Evolutionary conservation across 768 basidiomycete genomes (phyloP).

Genomic region (Lactifluus pinguis): DNA sequence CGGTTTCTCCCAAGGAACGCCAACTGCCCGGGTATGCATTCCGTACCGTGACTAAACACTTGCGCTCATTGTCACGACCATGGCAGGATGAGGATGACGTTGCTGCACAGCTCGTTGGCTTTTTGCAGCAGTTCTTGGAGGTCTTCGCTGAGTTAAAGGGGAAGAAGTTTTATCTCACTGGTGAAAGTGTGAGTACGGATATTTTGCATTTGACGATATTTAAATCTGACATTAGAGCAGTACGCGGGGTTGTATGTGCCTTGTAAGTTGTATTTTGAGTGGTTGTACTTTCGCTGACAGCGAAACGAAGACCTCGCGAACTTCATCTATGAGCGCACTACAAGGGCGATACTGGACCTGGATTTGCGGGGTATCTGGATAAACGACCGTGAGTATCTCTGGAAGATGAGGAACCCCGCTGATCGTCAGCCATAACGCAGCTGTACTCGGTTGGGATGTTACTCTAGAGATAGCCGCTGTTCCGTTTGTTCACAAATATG

Average conservation of each 20-base stretch:
- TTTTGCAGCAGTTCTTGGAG: conserved; percentile 66
- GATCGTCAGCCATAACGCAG: conserved; percentile 25
- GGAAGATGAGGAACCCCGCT: not conserved
- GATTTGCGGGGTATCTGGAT: conserved; percentile 65
- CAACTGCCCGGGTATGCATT: conserved; percentile 37
- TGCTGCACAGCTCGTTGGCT: conserved; percentile 47
- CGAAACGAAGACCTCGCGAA: conserved; percentile 54
- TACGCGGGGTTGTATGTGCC: conserved; percentile 67
- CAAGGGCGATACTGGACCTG: conserved; percentile 35
- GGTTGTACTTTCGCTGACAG: not conserved
- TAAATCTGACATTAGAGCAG: conserved; percentile 27
- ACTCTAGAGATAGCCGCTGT: conserved; percentile 70
- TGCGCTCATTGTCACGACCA: too few relatives aligned
- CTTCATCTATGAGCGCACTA: conserved; percentile 55
- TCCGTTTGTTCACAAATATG: conserved; percentile 63
- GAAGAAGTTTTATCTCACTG: conserved; percentile 61
- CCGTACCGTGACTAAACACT: conserved; percentile 27
- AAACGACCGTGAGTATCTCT: conserved; percentile 46
- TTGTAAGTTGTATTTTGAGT: conserved; percentile 35
- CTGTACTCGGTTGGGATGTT: conserved; percentile 50
- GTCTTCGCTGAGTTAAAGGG: conserved; percentile 66
- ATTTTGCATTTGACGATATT: not conserved
- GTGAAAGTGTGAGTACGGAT: conserved; percentile 55
- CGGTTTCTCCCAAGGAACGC: conserved; percentile 63
- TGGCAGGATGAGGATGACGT: conserved; percentile 43